Evolutionary conservation across 2,329 filamentous ascomycete genomes (phyloP), one percentile per base, ranked within the genome.

Genomic region (Colletotrichum karsti): DNA sequence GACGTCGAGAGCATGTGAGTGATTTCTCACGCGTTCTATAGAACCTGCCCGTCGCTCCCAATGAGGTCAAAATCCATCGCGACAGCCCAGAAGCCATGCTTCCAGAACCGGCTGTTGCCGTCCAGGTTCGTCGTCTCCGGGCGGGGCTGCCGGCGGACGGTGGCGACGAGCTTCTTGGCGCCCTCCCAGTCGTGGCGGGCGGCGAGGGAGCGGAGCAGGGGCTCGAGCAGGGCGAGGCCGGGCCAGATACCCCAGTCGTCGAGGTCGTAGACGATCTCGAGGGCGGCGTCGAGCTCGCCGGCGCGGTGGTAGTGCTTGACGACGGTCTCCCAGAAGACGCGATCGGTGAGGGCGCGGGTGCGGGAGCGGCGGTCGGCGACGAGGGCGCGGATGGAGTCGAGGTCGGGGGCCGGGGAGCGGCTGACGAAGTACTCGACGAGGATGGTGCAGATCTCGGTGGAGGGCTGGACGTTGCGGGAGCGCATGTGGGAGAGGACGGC

Each of bases 361-460:
- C 68, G 67, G n/a, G 68, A 54, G 22, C 69, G 69, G 35, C 74
- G 55, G 63, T 92, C 87, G 22, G 82, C 79, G 20, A 93, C 88
- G 4, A 95, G 81, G 0, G 77, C 76, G 39, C 88, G 85, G n/a
- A 93, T 85, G 13, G 87, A 86, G 2, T 80, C 77, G 30, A 92
- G 79, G 71, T 92, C 84, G 0, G 90, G 89, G n/a, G n/a, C n/a
- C 2, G 88, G 88, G 1, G 79, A 69, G 56, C 83, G 84, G 8
- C 82, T 74, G 75, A 95, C 91, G 75, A 91, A 91, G 75, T 92
- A 84, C 50, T 91, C 87, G 50, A 92, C 82, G 20, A 96, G 85
- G 73, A 91, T 92, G 24, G 92, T 95, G 81, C 92, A 92, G 74
- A 94, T 92, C 72, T 93, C 87, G 1, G 88, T 78, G 4, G 87